Conservation (phyloP, 768 basidiomycete genomes). For the Suillus plorans region DNA sequence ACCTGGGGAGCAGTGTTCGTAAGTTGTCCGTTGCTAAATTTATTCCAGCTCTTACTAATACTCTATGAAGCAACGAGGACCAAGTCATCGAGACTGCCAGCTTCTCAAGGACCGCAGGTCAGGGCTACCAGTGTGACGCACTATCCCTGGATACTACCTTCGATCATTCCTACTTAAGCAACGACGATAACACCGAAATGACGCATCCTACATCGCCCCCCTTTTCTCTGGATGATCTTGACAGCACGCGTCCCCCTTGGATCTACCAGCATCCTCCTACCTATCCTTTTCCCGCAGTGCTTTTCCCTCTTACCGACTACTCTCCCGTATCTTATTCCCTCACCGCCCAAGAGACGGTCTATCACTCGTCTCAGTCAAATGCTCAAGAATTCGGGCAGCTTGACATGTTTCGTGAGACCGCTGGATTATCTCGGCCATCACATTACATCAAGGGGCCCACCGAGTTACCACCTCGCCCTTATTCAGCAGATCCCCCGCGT, state of each 20-base stretch:
- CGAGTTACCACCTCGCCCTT: neutral
- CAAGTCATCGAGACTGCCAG: neutral
- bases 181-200: neutral
- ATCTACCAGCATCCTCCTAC: neutral
- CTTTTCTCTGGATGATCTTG: neutral
- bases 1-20: neutral
- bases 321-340: neutral
- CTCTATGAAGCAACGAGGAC: neutral
- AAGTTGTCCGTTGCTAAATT: neutral
- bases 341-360: neutral
- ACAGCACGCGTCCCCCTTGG: neutral
- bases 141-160: neutral
- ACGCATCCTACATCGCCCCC: slow-evolving; percentile 1
- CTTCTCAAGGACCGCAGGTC: neutral
- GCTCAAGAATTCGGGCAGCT: neutral
- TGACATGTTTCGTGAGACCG: neutral
- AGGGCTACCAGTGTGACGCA: neutral
- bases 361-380: neutral
- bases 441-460: neutral
- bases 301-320: neutral
- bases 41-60: neutral
- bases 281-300: neutral
- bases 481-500: slow-evolving; percentile 3
- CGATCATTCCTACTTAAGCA: neutral
- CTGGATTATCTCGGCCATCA: neutral